Base-by-base conservation (phyloP, 1,284 basidiomycete species). In the Rhodotorula sp. region DNA sequence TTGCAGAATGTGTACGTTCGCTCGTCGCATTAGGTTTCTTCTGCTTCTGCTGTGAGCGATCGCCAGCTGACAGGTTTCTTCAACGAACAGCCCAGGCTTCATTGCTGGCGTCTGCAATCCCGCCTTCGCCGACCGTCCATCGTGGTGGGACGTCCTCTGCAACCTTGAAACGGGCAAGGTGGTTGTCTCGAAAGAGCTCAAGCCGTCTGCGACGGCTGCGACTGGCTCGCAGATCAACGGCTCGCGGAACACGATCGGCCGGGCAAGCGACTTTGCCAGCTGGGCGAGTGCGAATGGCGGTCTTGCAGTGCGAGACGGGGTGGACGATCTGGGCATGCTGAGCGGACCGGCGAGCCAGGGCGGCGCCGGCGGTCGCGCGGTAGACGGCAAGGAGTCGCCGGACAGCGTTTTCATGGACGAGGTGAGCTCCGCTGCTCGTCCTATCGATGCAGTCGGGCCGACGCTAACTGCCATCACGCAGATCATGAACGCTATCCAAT, bases 71-170 rank as follows among this genome's bases (percentile, higher is more conserved):
- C 30, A 6, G 4, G 30, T 28, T 24, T 26, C 16, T 34, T 48
- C 3, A 47, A 30, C 51, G 20, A 20, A 44, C 59, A 69, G 67
- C 7, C 54, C 46, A 8, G 93, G 91, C 18, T 99, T 89, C 79
- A 93, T 99, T 65, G 94, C 94, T 9, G 94, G 94, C 5, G 94
- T 97, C 2, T 95, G 92, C 6, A 98, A 99, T 78, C 94, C 94
- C 1, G 92, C 95, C 44, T 97, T 97, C 79, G 92, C 94, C 77
- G 85, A 89, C 13, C 86, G 89, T 0, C 87, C 87, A 1, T 85
- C 86, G 24, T 80, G 80, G 37, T 99, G 95, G 95, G 94, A 99
- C 80, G 83, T 99, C 2, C 83, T 97, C 50, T 90, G 92, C 79
- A 92, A 97, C 78, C 87, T 96, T 68, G 89, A 92, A 64, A 88